Evolutionary conservation across 768 basidiomycete genomes (phyloP).

Genomic region (Hydnum rufescens): DNA sequence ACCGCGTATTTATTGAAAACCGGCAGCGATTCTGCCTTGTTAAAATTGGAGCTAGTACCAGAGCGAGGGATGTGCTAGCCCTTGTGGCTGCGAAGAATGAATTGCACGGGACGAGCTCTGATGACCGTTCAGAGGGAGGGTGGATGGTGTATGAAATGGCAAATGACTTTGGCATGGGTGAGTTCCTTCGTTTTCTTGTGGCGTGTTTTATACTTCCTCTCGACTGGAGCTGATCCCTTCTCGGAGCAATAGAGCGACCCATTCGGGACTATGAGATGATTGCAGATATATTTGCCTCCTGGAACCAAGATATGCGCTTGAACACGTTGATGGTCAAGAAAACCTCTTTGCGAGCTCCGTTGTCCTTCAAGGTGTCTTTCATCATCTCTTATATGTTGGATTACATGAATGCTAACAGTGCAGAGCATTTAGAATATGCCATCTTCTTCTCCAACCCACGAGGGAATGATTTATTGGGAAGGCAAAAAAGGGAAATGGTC

Average conservation of each 20-base stretch:
- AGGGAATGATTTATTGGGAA: constrained; percentile 73
- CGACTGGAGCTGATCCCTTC: constrained; percentile 3
- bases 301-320: constrained; percentile 66
- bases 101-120: constrained; percentile 18
- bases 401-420: neutral
- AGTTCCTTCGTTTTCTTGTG: no score
- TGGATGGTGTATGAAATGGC: constrained; percentile 89
- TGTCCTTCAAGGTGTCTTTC: constrained; percentile 20
- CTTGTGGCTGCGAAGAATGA: constrained; percentile 46
- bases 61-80: constrained; percentile 51
- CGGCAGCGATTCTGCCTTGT: constrained; percentile 59
- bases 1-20: constrained; percentile 53
- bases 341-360: constrained; percentile 39
- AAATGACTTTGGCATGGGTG: constrained; percentile 86
- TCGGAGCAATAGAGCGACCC: constrained; percentile 70
- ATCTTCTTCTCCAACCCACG: constrained; percentile 22
- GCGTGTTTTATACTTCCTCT: no score
- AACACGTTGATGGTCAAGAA: constrained; percentile 67
- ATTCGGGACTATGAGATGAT: constrained; percentile 75
- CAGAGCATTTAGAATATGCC: constrained; percentile 25
- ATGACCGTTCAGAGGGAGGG: constrained; percentile 20
- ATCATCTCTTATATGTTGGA: neutral
- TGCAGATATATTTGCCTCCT: constrained; percentile 58
- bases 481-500: constrained; percentile 87
- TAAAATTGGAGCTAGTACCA: constrained; percentile 45